Evolutionary conservation across 2,329 filamentous ascomycete species (phyloP).

Genomic region (Dactylellina cionopaga): DNA sequence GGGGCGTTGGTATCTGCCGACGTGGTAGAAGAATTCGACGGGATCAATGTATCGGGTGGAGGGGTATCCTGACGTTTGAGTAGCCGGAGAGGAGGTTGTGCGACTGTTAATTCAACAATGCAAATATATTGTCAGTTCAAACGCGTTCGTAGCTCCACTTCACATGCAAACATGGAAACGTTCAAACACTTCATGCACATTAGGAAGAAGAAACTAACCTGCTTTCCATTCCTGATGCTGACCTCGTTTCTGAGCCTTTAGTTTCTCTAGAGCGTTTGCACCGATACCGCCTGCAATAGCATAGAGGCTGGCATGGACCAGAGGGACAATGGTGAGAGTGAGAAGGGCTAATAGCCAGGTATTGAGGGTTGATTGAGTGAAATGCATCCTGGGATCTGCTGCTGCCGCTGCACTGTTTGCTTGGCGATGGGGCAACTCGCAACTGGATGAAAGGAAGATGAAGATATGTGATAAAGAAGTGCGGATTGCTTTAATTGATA

Average conservation of each 20-base stretch:
- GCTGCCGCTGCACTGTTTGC: conserved; percentile 12
- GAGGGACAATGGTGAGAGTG: conserved; percentile 22
- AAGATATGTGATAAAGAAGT: no score
- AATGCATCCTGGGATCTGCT: conserved; percentile 30
- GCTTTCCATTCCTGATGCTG: conserved; percentile 12
- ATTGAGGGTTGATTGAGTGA: conserved; percentile 22
- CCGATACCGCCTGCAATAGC: conserved; percentile 30
- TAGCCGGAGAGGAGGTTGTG: conserved; percentile 19
- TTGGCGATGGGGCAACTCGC: background rate
- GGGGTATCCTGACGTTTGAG: conserved; percentile 38
- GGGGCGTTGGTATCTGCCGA: conserved; percentile 11
- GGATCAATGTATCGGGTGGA: conserved; percentile 7
- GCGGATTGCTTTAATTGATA: no score
- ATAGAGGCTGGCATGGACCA: conserved; percentile 31
- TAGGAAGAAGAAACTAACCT: background rate
- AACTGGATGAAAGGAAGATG: no score
- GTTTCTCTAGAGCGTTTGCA: conserved; percentile 41
- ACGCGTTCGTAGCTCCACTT: background rate
- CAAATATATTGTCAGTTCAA: background rate
- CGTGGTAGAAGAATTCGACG: conserved; percentile 5
- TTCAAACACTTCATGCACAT: no score
- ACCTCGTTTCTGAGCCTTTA: conserved; percentile 40
- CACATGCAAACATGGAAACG: background rate
- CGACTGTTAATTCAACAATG: background rate
- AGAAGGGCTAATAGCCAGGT: conserved; percentile 25